phyloP scores from a whole-genome alignment of 345 rosid genomes.

The Geranium brycei region DNA sequence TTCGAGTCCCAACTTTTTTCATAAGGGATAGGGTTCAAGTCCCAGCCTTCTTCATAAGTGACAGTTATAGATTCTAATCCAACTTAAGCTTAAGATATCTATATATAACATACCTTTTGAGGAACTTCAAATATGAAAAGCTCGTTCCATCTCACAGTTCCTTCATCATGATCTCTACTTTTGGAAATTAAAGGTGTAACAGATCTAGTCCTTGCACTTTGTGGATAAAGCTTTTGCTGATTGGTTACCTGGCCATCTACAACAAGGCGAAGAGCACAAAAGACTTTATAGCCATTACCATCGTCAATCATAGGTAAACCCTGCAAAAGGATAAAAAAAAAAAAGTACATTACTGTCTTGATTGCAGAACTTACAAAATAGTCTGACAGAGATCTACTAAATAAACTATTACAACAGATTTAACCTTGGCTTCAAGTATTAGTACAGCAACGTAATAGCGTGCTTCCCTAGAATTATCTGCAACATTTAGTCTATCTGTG shows the following conservation, averaged over 20 bases:
- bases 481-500: slow-evolving; percentile 66
- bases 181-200: slow-evolving; percentile 53
- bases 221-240: slow-evolving; percentile 84
- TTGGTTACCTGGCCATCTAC: slow-evolving; percentile 67
- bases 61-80: no score
- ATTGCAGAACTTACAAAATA: not conserved
- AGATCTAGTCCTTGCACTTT: slow-evolving; percentile 97
- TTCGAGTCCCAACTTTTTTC: no score
- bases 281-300: slow-evolving; percentile 82
- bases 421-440: slow-evolving; percentile 88
- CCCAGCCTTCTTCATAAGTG: no score
- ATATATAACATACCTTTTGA: slow-evolving; percentile 30
- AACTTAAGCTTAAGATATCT: no score
- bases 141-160: slow-evolving; percentile 83
- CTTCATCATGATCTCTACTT: slow-evolving; percentile 14
- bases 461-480: slow-evolving; percentile 69
- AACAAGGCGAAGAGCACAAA: slow-evolving; percentile 82
- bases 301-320: slow-evolving; percentile 70
- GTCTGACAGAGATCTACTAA: not conserved
- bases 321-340: slow-evolving; percentile 26
- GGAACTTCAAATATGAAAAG: slow-evolving; percentile 94
- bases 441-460: slow-evolving; percentile 57
- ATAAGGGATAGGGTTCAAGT: no score
- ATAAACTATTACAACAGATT: not conserved
- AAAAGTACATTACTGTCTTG: not conserved